Evolutionary conservation across 2,329 filamentous ascomycete species (phyloP).

Genomic region (Fusarium chlamydosporum): DNA sequence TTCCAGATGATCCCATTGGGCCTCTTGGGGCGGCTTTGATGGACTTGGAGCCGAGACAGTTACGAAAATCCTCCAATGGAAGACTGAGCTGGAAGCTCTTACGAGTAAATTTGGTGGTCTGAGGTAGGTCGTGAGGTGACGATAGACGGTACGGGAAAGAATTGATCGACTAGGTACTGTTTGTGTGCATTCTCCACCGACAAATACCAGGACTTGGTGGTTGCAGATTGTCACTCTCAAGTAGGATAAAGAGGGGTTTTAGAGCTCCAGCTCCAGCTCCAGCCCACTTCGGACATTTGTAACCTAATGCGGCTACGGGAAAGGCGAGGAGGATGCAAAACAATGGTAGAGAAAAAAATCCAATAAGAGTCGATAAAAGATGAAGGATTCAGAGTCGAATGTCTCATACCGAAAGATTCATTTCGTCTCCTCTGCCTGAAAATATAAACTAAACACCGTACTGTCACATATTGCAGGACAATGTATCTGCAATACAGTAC

Average conservation of each 20-base stretch:
- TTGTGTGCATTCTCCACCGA: neutral
- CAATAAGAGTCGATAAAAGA: neutral
- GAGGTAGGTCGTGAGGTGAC: slow-evolving; percentile 35
- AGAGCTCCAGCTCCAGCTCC: slow-evolving; percentile 45
- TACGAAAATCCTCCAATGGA: slow-evolving; percentile 39
- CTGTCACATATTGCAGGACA: neutral
- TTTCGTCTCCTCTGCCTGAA: neutral
- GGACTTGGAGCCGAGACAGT: slow-evolving; percentile 32
- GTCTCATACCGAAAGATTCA: slow-evolving; percentile 8
- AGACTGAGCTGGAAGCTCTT: slow-evolving; percentile 22
- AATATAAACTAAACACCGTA: neutral
- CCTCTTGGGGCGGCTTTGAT: slow-evolving; percentile 32
- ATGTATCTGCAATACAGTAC: neutral
- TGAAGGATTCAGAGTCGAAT: slow-evolving; percentile 2
- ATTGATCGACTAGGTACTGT: slow-evolving; percentile 27
- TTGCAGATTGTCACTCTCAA: slow-evolving; percentile 27
- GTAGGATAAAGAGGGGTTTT: slow-evolving; percentile 23
- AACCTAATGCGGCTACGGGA: slow-evolving; percentile 21
- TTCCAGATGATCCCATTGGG: slow-evolving; percentile 32
- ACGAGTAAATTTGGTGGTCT: slow-evolving; percentile 38
- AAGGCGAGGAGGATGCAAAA: neutral
- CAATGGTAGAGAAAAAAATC: neutral
- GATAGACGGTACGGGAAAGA: slow-evolving; percentile 25
- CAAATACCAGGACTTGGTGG: slow-evolving; percentile 28
- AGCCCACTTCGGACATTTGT: slow-evolving; percentile 40